phyloP scores from a whole-genome alignment of 768 basidiomycete species.

The Xerocomellus intermedius region DNA sequence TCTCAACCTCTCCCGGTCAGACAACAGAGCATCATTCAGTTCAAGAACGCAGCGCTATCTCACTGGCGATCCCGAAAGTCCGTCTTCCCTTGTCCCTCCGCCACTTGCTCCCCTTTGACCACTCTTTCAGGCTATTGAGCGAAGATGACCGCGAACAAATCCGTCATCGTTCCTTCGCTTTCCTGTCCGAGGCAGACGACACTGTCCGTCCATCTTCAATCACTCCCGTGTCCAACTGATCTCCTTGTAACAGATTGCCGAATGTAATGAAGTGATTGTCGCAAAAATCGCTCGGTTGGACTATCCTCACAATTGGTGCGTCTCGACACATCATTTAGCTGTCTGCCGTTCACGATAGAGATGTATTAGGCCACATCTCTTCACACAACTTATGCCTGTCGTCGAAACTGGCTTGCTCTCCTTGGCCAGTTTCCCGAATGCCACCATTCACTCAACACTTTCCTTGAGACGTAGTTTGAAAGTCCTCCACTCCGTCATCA shows the following conservation, averaged over 20 bases:
- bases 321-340: not conserved
- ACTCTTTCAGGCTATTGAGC: slow-evolving; percentile 53
- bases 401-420: slow-evolving; percentile 55
- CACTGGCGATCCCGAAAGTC: slow-evolving; percentile 84
- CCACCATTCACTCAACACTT: slow-evolving; percentile 45
- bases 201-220: slow-evolving; percentile 47
- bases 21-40: slow-evolving; percentile 82
- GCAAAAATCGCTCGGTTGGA: slow-evolving; percentile 78
- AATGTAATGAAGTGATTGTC: slow-evolving; percentile 73
- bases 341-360: not conserved
- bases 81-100: slow-evolving; percentile 16
- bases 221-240: not conserved
- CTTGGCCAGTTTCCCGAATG: slow-evolving; percentile 43
- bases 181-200: slow-evolving; percentile 78
- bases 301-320: slow-evolving; percentile 70
- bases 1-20: slow-evolving; percentile 64
- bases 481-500: slow-evolving; percentile 62
- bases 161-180: slow-evolving; percentile 57
- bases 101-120: slow-evolving; percentile 9
- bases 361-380: slow-evolving; percentile 23
- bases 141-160: slow-evolving; percentile 68
- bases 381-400: slow-evolving; percentile 44
- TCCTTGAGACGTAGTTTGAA: slow-evolving; percentile 59
- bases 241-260: slow-evolving; percentile 51
- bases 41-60: slow-evolving; percentile 73